A percentile compares a stretch with the other conserved stretches of the same genome.
phyloP scores from a whole-genome alignment of 305 asterid genomes.

The Rubia peregrina region DNA sequence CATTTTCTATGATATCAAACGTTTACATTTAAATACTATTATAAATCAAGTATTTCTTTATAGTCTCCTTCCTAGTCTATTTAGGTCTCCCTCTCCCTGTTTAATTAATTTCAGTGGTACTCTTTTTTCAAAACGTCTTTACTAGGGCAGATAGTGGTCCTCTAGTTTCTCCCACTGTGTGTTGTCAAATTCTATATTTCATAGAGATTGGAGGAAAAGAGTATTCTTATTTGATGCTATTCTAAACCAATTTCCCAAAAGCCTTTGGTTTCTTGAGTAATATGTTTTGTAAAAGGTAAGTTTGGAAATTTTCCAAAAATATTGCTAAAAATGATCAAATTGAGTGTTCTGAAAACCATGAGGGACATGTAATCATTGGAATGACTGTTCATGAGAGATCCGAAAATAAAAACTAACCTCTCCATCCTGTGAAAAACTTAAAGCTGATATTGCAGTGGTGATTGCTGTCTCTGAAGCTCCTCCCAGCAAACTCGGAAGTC shows the following conservation, averaged over 20 bases:
- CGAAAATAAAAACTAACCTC: constrained; percentile 48
- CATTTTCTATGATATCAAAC: not conserved
- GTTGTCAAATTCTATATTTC: too few species aligned
- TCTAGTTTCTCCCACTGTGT: not conserved
- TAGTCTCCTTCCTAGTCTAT: not conserved
- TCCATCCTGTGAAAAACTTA: constrained; percentile 95
- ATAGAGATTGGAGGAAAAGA: not conserved
- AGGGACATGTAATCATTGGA: not conserved
- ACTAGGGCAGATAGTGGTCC: not conserved
- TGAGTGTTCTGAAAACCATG: not conserved
- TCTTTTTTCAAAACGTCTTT: not conserved
- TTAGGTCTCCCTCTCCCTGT: not conserved
- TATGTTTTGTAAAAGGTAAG: not conserved
- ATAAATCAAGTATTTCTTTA: not conserved
- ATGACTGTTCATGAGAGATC: not conserved
- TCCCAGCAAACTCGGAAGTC: constrained; percentile 83
- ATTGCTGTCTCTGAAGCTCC: constrained; percentile 50
- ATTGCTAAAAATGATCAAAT: not conserved
- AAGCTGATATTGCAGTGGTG: constrained; percentile 77
- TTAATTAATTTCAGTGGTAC: not conserved
- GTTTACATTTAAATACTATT: too few species aligned
- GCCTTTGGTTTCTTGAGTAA: not conserved
- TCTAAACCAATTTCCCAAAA: not conserved
- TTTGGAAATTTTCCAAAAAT: not conserved
- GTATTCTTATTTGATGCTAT: not conserved